Evolutionary conservation across 2,329 filamentous ascomycete genomes (phyloP), one percentile per base, ranked within the genome.

Genomic region (Fusarium sp.): DNA sequence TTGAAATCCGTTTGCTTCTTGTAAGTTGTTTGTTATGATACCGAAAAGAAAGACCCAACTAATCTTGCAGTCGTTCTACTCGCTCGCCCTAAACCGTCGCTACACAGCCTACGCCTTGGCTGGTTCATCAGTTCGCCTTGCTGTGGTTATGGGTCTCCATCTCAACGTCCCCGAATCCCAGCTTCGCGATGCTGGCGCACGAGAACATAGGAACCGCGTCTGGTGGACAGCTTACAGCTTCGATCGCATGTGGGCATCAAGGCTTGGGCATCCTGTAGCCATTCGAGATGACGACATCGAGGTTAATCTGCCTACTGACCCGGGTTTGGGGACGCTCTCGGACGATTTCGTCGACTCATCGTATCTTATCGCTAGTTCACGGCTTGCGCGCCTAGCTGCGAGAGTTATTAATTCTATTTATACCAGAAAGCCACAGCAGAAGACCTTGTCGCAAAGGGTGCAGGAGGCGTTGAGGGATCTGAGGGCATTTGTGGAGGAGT

Each of bases 281-380:
- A 82, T 87, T 8, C 79, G 81, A 15, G 84, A 87, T 53, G 80
- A 83, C 38, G 84, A 85, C 20, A 85, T 86, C 6, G 77, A 82
- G 32, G 81, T 84, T 7, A 80, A 83, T 27, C 69, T 82, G 8
- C 84, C 83, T 0, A 81, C 81, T 0, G 77, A 80, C 15, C 73
- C 77, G 1, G 70, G 75, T 1, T 42, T 82, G 2, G 76, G 38
- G 8, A 54, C 47, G 0, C 51, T 77, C 0, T 66, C 71, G 1
- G 74, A 75, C 10, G 79, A 81, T 30, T 81, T 81, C 44, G 73
- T 66, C 2, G 78, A 81, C n/a, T 70, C 75, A 2, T 73, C 73
- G 2, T 79, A 79, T 38, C 68, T 76, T 24, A 68, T 75, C 18
- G 81, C 81, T 2, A 80, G 78, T 8, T 76, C 84, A 8, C 77